Evolutionary conservation across 2,329 filamentous ascomycete species (phyloP), one percentile per base, ranked within the genome.

Genomic region (Aspergillus sp.): DNA sequence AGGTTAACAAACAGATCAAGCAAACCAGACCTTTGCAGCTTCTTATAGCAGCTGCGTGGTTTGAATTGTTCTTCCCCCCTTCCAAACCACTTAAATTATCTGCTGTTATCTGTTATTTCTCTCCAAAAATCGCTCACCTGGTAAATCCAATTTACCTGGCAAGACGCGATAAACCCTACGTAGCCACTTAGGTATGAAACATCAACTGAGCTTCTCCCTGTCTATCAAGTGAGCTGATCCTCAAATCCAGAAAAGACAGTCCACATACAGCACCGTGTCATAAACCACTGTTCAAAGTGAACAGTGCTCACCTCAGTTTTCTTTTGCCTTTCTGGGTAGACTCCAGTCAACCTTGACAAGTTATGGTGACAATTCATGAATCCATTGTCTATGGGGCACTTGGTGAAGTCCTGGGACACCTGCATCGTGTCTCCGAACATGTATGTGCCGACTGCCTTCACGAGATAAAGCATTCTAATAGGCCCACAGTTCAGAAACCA

Each of bases 371-470:
- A 4, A 11, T 30, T 30, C 27, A 30, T 30, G 27, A 30, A n/a
- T 49, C 66, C 44, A 60, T 61, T 8, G 55, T 71, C n/a, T 68
- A 72, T 41, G 61, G 55, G 51, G 68, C 62, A 52, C 72, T 73
- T 69, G 62, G 64, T 40, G 66, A 69, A 48, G 68, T 66, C 40
- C 59, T 73, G 57, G 45, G 51, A 19, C 64, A 69, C 30, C 58
- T 73, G n/a, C 64, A 66, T 24, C 58, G 44, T 39, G 63, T 73
- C 34, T 54, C 66, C 24, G 53, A 56, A n/a, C 65, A 72, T 63
- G 70, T 73, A 61, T 61, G 68, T 34, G 57, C 34, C 6, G 13
- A n/a, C 8, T 30, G 2, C 20, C 22, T n/a, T 24, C 15, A 22
- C 8, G 19, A 24, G 37, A 12, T 8, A 13, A 33, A 17, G 41